Percentiles rank a stretch among this genome's conserved stretches.
Conservation (phyloP, 176 grass and related monocot species). For the Triticum monococcum region DNA sequence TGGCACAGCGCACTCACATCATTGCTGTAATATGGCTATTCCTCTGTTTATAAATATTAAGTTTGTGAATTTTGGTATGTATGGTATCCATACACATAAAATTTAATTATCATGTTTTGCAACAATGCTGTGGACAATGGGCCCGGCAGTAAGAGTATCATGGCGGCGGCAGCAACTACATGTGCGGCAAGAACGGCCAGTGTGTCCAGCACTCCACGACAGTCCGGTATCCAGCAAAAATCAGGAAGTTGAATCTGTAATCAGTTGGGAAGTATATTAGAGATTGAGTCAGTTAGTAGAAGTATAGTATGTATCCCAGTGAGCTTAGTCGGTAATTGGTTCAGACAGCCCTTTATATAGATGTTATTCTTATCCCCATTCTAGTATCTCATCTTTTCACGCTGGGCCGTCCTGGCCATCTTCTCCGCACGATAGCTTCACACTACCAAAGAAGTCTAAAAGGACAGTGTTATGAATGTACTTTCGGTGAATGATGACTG, state of each 20-base stretch:
- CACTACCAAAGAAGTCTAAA: neutral
- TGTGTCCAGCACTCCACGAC: neutral
- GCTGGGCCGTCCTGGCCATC: neutral
- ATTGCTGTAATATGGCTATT: neutral
- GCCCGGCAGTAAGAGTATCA: neutral
- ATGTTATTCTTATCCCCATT: neutral
- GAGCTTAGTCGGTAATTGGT: neutral
- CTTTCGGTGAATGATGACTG: neutral
- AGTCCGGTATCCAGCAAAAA: neutral
- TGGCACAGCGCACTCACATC: neutral
- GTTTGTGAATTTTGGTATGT: neutral
- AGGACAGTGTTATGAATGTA: neutral
- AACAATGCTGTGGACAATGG: neutral
- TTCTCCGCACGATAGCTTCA: neutral
- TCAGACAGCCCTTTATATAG: neutral
- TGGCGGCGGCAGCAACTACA: neutral
- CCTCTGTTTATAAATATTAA: neutral
- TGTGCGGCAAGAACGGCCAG: neutral
- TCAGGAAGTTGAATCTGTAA: neutral
- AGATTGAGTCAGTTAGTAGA: constrained; percentile 1
- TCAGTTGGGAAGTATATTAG: neutral
- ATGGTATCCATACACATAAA: neutral
- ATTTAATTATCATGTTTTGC: neutral
- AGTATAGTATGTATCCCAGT: neutral
- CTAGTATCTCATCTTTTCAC: neutral